Conservation (phyloP, 106 monocot genomes). For the Cymbidium sinense region DNA sequence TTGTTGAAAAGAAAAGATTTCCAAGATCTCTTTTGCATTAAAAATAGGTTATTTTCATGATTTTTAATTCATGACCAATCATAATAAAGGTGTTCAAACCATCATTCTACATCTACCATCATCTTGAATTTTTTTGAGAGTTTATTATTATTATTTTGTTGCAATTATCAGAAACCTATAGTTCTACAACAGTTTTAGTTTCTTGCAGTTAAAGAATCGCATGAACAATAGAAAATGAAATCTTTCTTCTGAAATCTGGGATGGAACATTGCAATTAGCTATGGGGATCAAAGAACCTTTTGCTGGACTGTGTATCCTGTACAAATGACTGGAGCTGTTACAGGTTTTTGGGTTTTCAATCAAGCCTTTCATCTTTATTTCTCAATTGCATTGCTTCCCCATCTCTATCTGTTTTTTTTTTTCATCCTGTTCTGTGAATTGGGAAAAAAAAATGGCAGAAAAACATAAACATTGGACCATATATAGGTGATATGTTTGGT, state of each 20-base stretch:
- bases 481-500: neutral
- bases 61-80: too few relatives aligned
- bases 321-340: neutral
- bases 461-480: neutral
- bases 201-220: neutral
- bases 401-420: neutral
- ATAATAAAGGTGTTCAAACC: too few relatives aligned
- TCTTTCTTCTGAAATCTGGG: neutral
- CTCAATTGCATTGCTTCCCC: neutral
- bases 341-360: neutral
- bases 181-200: neutral
- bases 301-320: neutral
- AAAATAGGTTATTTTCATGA: too few relatives aligned
- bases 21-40: too few relatives aligned
- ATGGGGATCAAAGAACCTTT: neutral
- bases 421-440: too few relatives aligned
- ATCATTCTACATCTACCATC: too few relatives aligned
- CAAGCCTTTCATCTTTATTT: neutral
- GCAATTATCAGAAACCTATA: too few relatives aligned
- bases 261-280: neutral
- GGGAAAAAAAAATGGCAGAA: neutral
- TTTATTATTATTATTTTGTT: too few relatives aligned
- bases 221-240: slow-evolving; percentile 1
- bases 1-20: too few relatives aligned
- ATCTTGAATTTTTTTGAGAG: too few relatives aligned